Conservation (phyloP, 2,329 filamentous ascomycete species). For the Talaromyces funiculosus region DNA sequence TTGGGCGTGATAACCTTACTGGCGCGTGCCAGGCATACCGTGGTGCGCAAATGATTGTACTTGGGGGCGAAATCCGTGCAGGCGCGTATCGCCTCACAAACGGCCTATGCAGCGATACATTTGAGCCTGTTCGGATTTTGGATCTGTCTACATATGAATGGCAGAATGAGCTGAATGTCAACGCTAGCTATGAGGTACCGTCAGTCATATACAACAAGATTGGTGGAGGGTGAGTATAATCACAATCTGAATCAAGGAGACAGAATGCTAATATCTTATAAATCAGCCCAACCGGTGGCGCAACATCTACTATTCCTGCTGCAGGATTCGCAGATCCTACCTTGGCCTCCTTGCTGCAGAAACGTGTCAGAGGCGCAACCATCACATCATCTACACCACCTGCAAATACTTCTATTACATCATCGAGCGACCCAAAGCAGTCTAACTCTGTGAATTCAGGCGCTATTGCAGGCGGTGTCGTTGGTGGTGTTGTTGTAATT, state of each 20-base stretch:
- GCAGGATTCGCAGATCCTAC: not conserved
- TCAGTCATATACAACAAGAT: constrained; percentile 1
- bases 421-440: not conserved
- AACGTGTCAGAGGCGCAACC: not conserved
- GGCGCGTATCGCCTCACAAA: constrained; percentile 1
- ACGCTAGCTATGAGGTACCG: not conserved
- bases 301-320: not conserved
- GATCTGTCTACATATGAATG: constrained; percentile 2
- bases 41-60: constrained; percentile 3
- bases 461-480: constrained; percentile 14
- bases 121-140: not conserved
- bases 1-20: constrained; percentile 1
- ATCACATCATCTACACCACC: not conserved
- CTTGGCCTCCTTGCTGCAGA: not conserved
- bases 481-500: constrained; percentile 9
- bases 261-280: not conserved
- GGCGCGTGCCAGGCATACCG: constrained; percentile 1
- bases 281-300: constrained; percentile 3
- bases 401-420: not conserved
- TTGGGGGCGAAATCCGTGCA: not conserved
- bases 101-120: not conserved
- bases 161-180: not conserved
- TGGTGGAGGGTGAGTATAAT: not conserved
- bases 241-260: not conserved
- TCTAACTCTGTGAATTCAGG: constrained; percentile 2